These are phyloP conservation scores for Nakaseomyces nivariensis DNA, from an alignment of 1,139 yeast species.

Conservation along the genomic window DNA sequence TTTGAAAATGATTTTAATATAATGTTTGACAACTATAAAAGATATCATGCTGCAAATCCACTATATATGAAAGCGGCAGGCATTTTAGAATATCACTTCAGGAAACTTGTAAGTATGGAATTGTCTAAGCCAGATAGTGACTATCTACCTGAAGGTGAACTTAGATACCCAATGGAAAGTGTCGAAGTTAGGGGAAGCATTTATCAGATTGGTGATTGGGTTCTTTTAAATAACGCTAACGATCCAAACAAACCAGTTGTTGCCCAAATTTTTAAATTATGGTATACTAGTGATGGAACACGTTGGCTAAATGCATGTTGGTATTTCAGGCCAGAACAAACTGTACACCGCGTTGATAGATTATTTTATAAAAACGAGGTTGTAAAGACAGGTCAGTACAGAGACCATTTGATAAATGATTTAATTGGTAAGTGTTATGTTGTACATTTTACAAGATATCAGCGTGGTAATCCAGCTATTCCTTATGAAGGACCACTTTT, in stretches of 20 bases:
- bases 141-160: slow-evolving; percentile 56
- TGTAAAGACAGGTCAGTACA: slow-evolving; percentile 90
- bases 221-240: slow-evolving; percentile 72
- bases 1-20: slow-evolving; percentile 68
- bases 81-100: slow-evolving; percentile 52
- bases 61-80: slow-evolving; percentile 49
- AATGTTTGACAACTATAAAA: slow-evolving; percentile 67
- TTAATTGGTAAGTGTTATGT: slow-evolving; percentile 91
- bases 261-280: slow-evolving; percentile 85
- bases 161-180: slow-evolving; percentile 69
- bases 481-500: slow-evolving; percentile 78
- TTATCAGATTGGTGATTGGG: slow-evolving; percentile 93
- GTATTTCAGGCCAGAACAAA: slow-evolving; percentile 96
- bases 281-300: slow-evolving; percentile 76
- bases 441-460: slow-evolving; percentile 85
- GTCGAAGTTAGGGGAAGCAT: slow-evolving; percentile 61
- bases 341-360: slow-evolving; percentile 85
- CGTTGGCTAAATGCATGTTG: slow-evolving; percentile 91
- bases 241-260: slow-evolving; percentile 83
- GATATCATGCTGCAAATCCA: slow-evolving; percentile 51
- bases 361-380: slow-evolving; percentile 89
- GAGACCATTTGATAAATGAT: slow-evolving; percentile 84
- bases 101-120: slow-evolving; percentile 56
- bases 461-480: slow-evolving; percentile 87
- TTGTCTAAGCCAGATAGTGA: slow-evolving; percentile 73